Base-by-base conservation (phyloP, 1,284 basidiomycete genomes). In the Baeospora myosura region DNA sequence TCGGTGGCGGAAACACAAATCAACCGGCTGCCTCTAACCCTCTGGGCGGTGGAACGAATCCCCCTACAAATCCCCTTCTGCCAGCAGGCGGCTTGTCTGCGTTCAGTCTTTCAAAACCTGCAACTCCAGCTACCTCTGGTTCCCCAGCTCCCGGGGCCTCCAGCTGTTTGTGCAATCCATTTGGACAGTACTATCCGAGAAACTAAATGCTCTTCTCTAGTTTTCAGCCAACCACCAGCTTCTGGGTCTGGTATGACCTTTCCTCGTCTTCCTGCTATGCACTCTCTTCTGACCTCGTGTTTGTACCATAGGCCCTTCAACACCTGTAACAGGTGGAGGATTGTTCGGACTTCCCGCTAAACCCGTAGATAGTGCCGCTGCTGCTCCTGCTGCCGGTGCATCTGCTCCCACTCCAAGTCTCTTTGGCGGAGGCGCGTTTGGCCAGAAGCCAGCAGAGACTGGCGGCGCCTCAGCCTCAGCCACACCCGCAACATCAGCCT, bases 261-360 rank as follows among this genome's bases (percentile, higher is more conserved):
- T 28, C 26, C 8, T 28, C 26, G n/a, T 28, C 26, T 8, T 28
- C 26, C 26, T 28, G n/a, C n/a, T n/a, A 28, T n/a, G 8, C 26
- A 8, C 26, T 8, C n/a, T 28, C 26, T 28, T 28, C 8, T n/a
- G 8, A n/a, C n/a, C 8, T 28, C 26, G 8, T 28, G 26, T n/a
- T n/a, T n/a, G n/a, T n/a, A n/a, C n/a, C 26, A 8, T n/a, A 28
- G 26, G 8, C 8, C 8, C 26, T 8, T 8, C 26, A n/a, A 28
- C 26, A n/a, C 26, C 26, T n/a, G 26, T n/a, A n/a, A 8, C 26
- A 16, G 25, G 47, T 18, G 52, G 52, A n/a, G 52, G 55, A 23
- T 48, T 58, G 35, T 59, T 60, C 38, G 51, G 49, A 37, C 45
- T 60, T 17, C 62, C 61, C 49, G 52, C 56, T 12, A 62, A 58